Percentiles rank a stretch among this genome's conserved stretches.
Conservation (phyloP, 441 rosid genomes). For the Gossypium gossypioides region DNA sequence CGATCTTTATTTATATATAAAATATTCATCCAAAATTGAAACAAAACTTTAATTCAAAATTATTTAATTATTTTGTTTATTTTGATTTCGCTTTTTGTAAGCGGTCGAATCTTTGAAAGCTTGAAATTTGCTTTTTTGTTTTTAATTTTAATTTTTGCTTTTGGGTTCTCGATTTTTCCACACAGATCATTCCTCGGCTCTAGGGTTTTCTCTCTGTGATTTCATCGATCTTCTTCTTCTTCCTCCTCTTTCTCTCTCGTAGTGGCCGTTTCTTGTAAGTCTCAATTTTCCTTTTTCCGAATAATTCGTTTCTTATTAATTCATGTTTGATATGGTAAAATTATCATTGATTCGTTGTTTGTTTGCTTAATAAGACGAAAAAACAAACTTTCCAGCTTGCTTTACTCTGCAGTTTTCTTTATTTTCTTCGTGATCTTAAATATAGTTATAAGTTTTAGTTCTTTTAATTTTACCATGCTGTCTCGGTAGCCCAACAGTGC, state of each 20-base stretch:
- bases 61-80: not conserved
- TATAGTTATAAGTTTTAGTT: not conserved
- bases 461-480: not conserved
- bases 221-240: constrained; percentile 9
- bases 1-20: not conserved
- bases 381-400: not conserved
- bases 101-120: not conserved
- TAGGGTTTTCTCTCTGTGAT: constrained; percentile 4
- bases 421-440: not conserved
- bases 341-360: not conserved
- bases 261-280: constrained; percentile 10
- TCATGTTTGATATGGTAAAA: not conserved
- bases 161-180: not conserved
- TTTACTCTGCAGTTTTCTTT: not conserved
- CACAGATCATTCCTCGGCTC: not conserved
- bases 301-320: not conserved
- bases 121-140: not conserved
- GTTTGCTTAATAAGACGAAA: not conserved
- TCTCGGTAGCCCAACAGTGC: not conserved
- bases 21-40: not conserved
- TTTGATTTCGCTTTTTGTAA: not conserved
- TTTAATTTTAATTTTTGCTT: not conserved
- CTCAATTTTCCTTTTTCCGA: not conserved
- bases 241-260: not conserved
- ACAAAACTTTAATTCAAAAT: too few species aligned